Evolutionary conservation across 805 yeast genomes (phyloP), one percentile per base, ranked within the genome.

Genomic region (Lipomyces mesembrius): DNA sequence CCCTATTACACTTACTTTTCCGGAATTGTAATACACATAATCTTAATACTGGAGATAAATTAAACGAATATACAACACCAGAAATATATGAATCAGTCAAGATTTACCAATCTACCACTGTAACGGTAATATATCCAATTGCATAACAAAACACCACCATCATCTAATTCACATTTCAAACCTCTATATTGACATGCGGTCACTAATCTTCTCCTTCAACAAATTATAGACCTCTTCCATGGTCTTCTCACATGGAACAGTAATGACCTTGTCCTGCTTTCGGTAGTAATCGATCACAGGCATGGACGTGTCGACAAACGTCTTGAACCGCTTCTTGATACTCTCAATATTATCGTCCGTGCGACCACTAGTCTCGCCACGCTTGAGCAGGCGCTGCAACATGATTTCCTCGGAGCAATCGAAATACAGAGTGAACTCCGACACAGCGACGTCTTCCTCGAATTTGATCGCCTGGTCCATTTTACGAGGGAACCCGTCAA

Each of bases 401-500:
- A 94, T 93, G 63, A 91, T 90, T 86, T 82, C 69, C 91, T 88
- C 77, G 83, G 88, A 74, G 87, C 95, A 73, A 87, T 83, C 81
- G 64, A 80, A 81, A 72, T 79, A 80, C 61, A 80, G 74, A 7
- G 81, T 78, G 67, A 80, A 77, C 66, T 75, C 75, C 11, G 78
- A 74, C n/a, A 74, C 77, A 3, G 80, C 81, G 17, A 81, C 79
- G 77, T 75, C 86, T 81, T 89, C 86, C 80, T 94, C 98, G 77
- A 94, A 94, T n/a, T 94, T 90, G 53, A 89, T 67, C 0, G 98
- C 98, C 81, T 94, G 99, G 79, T 95, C 98, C 98, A 95, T 94
- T 77, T 93, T 92, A 77, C 98, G 86, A 59, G 99, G 99, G 84
- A 95, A 94, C 0, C 99, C 99, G 77, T 94, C 99, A 62, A 94